Evolutionary conservation across 2,329 filamentous ascomycete genomes (phyloP), one percentile per base, ranked within the genome.

Genomic region (Aspergillus ibericus): DNA sequence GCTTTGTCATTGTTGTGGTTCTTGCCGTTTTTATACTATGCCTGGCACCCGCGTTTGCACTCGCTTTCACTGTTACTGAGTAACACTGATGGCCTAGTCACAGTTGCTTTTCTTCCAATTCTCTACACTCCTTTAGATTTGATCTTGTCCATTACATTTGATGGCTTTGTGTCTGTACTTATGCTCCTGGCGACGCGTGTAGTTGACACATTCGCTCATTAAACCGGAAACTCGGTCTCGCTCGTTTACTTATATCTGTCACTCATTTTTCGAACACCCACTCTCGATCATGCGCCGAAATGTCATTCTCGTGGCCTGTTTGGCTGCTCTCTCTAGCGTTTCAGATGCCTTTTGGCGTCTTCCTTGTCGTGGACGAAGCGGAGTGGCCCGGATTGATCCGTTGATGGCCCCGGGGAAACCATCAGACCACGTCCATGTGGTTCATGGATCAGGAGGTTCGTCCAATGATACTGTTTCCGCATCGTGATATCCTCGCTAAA

Each of bases 261-360:
- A 34, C 58, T 62, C 59, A 48, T 64, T 63, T 64, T 63, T 52
- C 38, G 10, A 15, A 53, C 53, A 56, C 53, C 40, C 66, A 63
- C 50, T 55, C 59, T 50, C 48, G 27, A 52, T 36, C 15, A 59
- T 66, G 59, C 62, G 62, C 46, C 58, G 61, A 16, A 54, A 63
- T 48, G 51, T 59, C 47, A 55, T 59, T 46, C 49, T 73, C 53
- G 59, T 72, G 59, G 67, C 69, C 53, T 62, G 62, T 47, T 44
- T 73, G 40, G 61, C 68, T 34, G 57, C 77, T 58, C 71, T 74
- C 16, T 65, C 70, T 4, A 61, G 63, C 29, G 62, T 68, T 44
- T 82, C 80, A 48, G 71, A 83, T 66, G 92, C 89, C 59, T 96
- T 96, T 77, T 96, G 91, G 91, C 91, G 92, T 72, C 90, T 96